phyloP scores from a whole-genome alignment of 768 basidiomycete species.

The Leucocoprinus sp. region DNA sequence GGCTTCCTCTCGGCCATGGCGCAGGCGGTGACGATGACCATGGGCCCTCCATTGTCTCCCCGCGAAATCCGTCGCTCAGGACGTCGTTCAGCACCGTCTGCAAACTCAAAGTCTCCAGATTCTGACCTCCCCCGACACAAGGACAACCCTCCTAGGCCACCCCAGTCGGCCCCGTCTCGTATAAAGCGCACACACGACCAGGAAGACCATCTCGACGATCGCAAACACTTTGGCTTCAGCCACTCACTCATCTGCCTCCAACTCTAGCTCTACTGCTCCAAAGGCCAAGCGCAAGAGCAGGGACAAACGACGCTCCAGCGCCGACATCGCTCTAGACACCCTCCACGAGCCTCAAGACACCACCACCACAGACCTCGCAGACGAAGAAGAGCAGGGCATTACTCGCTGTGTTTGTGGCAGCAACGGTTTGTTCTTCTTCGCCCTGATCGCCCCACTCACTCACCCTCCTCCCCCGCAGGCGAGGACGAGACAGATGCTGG shows the following conservation, averaged over 20 bases:
- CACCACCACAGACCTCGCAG: conserved; percentile 33
- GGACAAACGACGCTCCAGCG: conserved; percentile 23
- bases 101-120: conserved; percentile 66
- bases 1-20: conserved; percentile 34
- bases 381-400: conserved; percentile 54
- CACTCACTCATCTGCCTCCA: conserved; percentile 24
- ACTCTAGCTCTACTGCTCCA: conserved; percentile 18
- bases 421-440: conserved; percentile 42
- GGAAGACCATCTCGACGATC: conserved; percentile 54
- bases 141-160: conserved; percentile 33
- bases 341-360: conserved; percentile 24
- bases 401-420: conserved; percentile 87
- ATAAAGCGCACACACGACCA: conserved; percentile 70
- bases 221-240: conserved; percentile 34
- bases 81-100: conserved; percentile 60
- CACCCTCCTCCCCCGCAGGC: conserved; percentile 27
- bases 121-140: conserved; percentile 53
- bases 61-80: conserved; percentile 74
- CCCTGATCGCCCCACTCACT: conserved; percentile 18
- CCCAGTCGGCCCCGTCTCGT: conserved; percentile 30
- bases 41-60: conserved; percentile 74
- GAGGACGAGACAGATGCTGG: conserved; percentile 79
- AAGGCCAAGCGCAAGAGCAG: conserved; percentile 43
- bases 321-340: conserved; percentile 19
- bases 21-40: conserved; percentile 51